phyloP scores from a whole-genome alignment of 78 protist species.

The Kipferlia bialata region DNA sequence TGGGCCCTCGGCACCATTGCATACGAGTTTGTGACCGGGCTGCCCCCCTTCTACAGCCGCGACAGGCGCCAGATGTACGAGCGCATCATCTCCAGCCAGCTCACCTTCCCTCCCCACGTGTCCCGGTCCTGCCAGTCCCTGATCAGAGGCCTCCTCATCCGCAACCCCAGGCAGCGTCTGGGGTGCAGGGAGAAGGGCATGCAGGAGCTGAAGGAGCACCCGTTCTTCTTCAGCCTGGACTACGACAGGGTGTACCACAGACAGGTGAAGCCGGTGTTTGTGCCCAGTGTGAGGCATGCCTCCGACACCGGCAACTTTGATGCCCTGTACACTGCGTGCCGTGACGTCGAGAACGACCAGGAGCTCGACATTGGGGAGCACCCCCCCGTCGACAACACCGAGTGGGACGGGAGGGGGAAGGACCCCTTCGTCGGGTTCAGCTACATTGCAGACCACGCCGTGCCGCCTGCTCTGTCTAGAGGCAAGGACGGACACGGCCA shows the following conservation, averaged over 20 bases:
- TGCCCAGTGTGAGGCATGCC: background rate
- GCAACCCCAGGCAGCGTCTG: constrained; percentile 12
- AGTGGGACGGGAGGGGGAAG: no score
- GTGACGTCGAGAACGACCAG: no score
- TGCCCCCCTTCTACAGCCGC: constrained; percentile 58
- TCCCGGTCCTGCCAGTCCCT: constrained; percentile 6
- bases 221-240: constrained; percentile 60
- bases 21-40: constrained; percentile 23
- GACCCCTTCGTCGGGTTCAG: no score
- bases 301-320: background rate
- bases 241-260: constrained; percentile 41
- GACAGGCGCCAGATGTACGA: constrained; percentile 56
- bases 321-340: constrained; percentile 6
- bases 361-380: no score
- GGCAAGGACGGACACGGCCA: no score
- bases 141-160: constrained; percentile 2
- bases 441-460: no score
- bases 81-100: constrained; percentile 26
- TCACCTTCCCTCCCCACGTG: constrained; percentile 32
- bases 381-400: no score
- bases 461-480: no score
- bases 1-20: constrained; percentile 43
- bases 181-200: constrained; percentile 16
- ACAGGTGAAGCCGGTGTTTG: background rate
- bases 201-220: constrained; percentile 41